Conservation (phyloP, 2,329 filamentous ascomycete species). For the Aureobasidium musti region DNA sequence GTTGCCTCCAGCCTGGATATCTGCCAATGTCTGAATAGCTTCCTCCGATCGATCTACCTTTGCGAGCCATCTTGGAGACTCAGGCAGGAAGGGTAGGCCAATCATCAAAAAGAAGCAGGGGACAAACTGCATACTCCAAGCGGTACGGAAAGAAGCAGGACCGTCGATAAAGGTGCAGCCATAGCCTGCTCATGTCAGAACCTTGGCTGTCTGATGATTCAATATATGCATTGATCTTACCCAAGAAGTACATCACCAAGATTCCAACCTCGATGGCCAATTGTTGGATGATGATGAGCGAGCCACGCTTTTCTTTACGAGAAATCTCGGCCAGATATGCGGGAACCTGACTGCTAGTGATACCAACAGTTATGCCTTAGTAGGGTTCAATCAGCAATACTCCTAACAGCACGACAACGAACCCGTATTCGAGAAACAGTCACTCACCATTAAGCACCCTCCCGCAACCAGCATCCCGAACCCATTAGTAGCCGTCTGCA, state of each 20-base stretch:
- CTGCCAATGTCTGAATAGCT: slow-evolving; percentile 49
- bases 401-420: background rate
- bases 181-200: background rate
- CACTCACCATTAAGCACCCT: slow-evolving; percentile 45
- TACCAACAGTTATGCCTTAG: slow-evolving; percentile 42
- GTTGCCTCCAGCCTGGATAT: slow-evolving; percentile 50
- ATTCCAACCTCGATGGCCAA: slow-evolving; percentile 50
- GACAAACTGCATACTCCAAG: slow-evolving; percentile 52
- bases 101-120: slow-evolving; percentile 50
- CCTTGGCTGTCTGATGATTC: background rate
- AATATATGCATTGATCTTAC: slow-evolving; percentile 22
- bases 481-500: slow-evolving; percentile 45
- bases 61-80: slow-evolving; percentile 53
- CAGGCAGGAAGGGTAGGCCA: slow-evolving; percentile 51
- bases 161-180: slow-evolving; percentile 46
- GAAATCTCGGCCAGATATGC: slow-evolving; percentile 51
- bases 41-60: slow-evolving; percentile 51
- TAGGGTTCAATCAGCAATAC: too few species aligned
- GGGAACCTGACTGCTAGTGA: slow-evolving; percentile 50
- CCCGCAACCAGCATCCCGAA: slow-evolving; percentile 50
- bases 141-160: slow-evolving; percentile 48
- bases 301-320: slow-evolving; percentile 47
- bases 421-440: too few species aligned
- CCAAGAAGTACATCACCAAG: slow-evolving; percentile 53
- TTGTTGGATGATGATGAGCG: slow-evolving; percentile 50